These are phyloP conservation scores for Cyclotella baltica DNA, from an alignment of 108 stramenopile species.

Conservation along the genomic window DNA sequence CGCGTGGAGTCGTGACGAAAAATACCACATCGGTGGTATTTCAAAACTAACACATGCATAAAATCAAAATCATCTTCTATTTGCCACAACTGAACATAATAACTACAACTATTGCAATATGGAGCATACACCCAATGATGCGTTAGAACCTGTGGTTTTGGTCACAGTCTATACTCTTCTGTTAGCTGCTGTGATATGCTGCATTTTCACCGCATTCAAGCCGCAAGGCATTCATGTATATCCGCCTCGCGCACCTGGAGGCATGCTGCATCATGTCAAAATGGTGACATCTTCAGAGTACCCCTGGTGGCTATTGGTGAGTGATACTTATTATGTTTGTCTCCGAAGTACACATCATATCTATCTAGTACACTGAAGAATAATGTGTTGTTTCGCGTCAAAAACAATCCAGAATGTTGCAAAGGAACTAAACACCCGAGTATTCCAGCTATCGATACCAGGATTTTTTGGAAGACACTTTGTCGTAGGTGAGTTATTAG, in stretches of 20 bases:
- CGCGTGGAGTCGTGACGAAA: too few relatives aligned
- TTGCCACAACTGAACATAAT: background rate
- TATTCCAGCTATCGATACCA: background rate
- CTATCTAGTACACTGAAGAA: background rate
- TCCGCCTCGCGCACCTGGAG: background rate
- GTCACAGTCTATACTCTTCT: too few relatives aligned
- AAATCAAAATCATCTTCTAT: too few relatives aligned
- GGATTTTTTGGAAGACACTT: background rate
- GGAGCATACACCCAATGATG: too few relatives aligned
- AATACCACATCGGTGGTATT: too few relatives aligned
- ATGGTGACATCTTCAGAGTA: constrained; percentile 1
- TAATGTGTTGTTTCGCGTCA: background rate
- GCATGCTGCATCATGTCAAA: background rate
- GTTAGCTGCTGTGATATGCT: background rate
- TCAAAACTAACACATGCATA: too few relatives aligned
- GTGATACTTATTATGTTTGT: background rate
- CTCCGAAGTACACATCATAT: background rate
- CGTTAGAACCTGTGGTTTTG: too few relatives aligned
- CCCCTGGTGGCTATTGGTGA: constrained; percentile 4
- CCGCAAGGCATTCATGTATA: background rate
- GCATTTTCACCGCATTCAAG: background rate
- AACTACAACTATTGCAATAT: background rate
- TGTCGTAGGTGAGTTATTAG: too few relatives aligned
- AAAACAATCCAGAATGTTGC: constrained; percentile 7
- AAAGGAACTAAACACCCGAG: background rate